Percentiles rank a stretch among this genome's conserved stretches.
These are phyloP conservation scores for Tephrocybe sp. DNA, from an alignment of 768 basidiomycete species.

Conservation along the genomic window DNA sequence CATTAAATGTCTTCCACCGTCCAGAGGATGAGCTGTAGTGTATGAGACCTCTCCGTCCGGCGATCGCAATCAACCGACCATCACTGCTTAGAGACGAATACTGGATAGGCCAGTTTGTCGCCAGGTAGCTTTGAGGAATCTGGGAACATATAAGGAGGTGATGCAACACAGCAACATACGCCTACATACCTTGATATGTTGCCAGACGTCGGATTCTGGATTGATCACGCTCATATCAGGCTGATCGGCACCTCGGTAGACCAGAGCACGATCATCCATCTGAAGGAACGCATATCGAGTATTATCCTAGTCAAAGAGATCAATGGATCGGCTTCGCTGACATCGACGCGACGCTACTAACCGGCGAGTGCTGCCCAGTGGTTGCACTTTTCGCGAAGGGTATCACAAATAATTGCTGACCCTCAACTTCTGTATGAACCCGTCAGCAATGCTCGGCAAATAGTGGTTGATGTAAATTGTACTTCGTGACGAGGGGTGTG, in stretches of 20 bases:
- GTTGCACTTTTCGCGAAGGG: slow-evolving; percentile 96
- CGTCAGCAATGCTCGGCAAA: slow-evolving; percentile 2
- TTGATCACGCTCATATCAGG: slow-evolving; percentile 99
- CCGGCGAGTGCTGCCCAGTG: slow-evolving; percentile 88
- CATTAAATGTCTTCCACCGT: slow-evolving; percentile 89
- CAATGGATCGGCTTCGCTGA: too few species aligned
- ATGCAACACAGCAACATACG: not conserved
- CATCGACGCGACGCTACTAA: too few species aligned
- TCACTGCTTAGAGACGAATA: slow-evolving; percentile 91
- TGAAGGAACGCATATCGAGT: slow-evolving; percentile 94
- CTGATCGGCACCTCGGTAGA: slow-evolving; percentile 96
- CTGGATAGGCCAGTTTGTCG: slow-evolving; percentile 91
- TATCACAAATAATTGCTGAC: slow-evolving; percentile 79
- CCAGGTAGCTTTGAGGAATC: slow-evolving; percentile 88
- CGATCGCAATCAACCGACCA: slow-evolving; percentile 89
- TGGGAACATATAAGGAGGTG: slow-evolving; percentile 29
- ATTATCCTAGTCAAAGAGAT: slow-evolving; percentile 76
- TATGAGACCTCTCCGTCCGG: slow-evolving; percentile 85
- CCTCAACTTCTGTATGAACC: slow-evolving; percentile 47
- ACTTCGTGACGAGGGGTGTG: slow-evolving; percentile 56
- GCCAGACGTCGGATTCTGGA: slow-evolving; percentile 97
- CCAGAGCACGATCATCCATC: slow-evolving; percentile 90
- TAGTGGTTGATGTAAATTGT: slow-evolving; percentile 16
- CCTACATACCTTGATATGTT: slow-evolving; percentile 78
- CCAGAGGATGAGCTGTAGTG: slow-evolving; percentile 96